Conservation (phyloP, 768 basidiomycete genomes). For the Mrakia frigida region DNA sequence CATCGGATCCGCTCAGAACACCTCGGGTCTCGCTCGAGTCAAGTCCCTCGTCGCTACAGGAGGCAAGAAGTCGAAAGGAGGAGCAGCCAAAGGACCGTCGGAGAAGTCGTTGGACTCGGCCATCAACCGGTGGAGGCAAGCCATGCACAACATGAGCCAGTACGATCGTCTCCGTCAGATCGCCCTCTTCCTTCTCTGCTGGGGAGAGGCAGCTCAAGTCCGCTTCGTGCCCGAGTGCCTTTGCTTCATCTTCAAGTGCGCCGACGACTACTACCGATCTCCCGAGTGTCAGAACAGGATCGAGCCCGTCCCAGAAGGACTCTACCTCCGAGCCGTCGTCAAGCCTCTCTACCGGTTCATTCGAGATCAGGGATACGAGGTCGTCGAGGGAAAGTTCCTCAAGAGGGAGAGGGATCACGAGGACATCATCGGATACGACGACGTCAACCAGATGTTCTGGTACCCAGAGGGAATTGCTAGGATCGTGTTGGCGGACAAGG, state of each 20-base stretch:
- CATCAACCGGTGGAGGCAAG: slow-evolving; percentile 87
- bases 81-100: slow-evolving; percentile 48
- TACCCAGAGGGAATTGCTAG: slow-evolving; percentile 96
- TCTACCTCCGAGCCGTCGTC: slow-evolving; percentile 84
- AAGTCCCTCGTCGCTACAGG: slow-evolving; percentile 60
- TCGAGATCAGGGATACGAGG: slow-evolving; percentile 95
- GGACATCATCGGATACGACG: slow-evolving; percentile 94
- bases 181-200: slow-evolving; percentile 87
- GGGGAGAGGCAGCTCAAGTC: slow-evolving; percentile 98
- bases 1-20: slow-evolving; percentile 80
- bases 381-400: slow-evolving; percentile 90
- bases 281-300: slow-evolving; percentile 93
- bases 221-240: slow-evolving; percentile 93
- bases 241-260: slow-evolving; percentile 99
- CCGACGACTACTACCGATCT: slow-evolving; percentile 97
- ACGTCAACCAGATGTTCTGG: slow-evolving; percentile 99
- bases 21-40: slow-evolving; percentile 75
- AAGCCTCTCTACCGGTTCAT: slow-evolving; percentile 96
- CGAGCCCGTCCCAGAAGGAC: slow-evolving; percentile 87
- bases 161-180: slow-evolving; percentile 96
- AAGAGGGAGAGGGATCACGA: slow-evolving; percentile 88
- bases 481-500: slow-evolving; percentile 84
- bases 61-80: slow-evolving; percentile 40
- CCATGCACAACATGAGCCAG: slow-evolving; percentile 98
- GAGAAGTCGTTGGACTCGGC: slow-evolving; percentile 82